Conservation (phyloP, 805 yeast species). For the Candida palmyrensis region DNA sequence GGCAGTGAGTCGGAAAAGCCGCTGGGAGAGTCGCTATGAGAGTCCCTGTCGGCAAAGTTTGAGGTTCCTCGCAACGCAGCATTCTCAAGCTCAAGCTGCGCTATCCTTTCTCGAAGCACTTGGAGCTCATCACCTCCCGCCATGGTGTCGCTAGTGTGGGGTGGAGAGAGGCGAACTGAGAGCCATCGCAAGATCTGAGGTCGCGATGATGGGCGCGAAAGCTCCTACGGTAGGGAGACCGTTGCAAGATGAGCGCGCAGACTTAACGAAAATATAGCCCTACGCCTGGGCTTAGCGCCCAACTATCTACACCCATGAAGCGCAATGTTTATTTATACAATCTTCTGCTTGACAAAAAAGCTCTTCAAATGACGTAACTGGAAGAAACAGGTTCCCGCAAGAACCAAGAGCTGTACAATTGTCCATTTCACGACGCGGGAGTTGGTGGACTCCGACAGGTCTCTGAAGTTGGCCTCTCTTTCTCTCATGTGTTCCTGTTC, state of each 20-base stretch:
- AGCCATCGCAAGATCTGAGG: too few species aligned
- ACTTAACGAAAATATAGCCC: too few species aligned
- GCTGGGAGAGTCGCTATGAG: too few species aligned
- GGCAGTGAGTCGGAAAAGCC: too few species aligned
- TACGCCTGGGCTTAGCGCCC: conserved; percentile 3
- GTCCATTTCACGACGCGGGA: conserved; percentile 71
- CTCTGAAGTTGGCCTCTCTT: conserved; percentile 72
- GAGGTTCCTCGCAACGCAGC: neutral
- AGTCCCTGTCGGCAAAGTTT: too few species aligned
- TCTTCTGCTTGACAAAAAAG: conserved; percentile 84
- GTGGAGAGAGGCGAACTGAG: too few species aligned
- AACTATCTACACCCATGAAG: neutral
- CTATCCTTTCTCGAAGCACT: conserved; percentile 18
- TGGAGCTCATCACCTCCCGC: too few species aligned
- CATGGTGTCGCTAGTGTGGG: too few species aligned
- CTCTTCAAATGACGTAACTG: conserved; percentile 74
- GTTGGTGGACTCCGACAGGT: conserved; percentile 73
- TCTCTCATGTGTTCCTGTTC: conserved; percentile 57
- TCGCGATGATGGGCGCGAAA: too few species aligned
- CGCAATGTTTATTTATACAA: conserved; percentile 49
- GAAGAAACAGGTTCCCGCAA: conserved; percentile 65
- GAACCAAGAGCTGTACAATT: conserved; percentile 60
- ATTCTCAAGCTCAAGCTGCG: conserved; percentile 1
- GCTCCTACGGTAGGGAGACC: too few species aligned
- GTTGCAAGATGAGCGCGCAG: too few species aligned